A percentile compares a stretch with the other conserved stretches of the same genome.
These are phyloP conservation scores for Diplotaxis tenuifolia DNA, from an alignment of 345 rosid genomes.

Conservation along the genomic window DNA sequence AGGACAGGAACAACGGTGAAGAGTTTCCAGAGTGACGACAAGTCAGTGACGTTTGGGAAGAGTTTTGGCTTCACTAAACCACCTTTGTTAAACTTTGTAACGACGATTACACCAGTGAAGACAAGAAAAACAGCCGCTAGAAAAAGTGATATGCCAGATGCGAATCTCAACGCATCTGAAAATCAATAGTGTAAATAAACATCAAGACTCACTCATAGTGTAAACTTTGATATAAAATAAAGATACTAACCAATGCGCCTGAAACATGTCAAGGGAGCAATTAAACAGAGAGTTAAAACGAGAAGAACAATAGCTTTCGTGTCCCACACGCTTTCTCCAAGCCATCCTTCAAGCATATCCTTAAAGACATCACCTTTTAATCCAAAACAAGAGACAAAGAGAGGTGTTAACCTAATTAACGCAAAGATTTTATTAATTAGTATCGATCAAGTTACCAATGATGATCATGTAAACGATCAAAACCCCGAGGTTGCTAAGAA, in stretches of 20 bases:
- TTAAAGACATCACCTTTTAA: conserved; percentile 69
- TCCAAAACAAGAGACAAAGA: no score
- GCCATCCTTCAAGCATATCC: conserved; percentile 89
- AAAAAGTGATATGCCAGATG: conserved; percentile 82
- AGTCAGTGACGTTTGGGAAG: conserved; percentile 64
- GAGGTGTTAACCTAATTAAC: no score
- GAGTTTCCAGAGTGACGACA: conserved; percentile 71
- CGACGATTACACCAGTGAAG: conserved; percentile 65
- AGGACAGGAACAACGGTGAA: conserved; percentile 91
- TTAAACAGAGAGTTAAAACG: conserved; percentile 56
- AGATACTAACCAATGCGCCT: conserved; percentile 78
- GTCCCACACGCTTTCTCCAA: conserved; percentile 81
- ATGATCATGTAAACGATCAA: conserved; percentile 97
- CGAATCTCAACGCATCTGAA: conserved; percentile 92
- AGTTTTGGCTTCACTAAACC: conserved; percentile 75
- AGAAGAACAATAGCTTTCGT: conserved; percentile 61
- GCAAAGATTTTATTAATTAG: no score
- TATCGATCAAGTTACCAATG: conserved; percentile 60
- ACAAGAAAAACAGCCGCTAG: conserved; percentile 81
- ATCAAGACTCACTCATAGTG: neutral
- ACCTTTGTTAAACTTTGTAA: conserved; percentile 58
- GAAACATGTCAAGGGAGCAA: conserved; percentile 80
- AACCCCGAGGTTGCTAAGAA: conserved; percentile 81
- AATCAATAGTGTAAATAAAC: no score
- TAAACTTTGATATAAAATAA: neutral